Percentiles rank a stretch among this genome's conserved stretches.
Evolutionary conservation across 306 rosid species (phyloP).

Genomic region (Quercus aquifolioides): DNA sequence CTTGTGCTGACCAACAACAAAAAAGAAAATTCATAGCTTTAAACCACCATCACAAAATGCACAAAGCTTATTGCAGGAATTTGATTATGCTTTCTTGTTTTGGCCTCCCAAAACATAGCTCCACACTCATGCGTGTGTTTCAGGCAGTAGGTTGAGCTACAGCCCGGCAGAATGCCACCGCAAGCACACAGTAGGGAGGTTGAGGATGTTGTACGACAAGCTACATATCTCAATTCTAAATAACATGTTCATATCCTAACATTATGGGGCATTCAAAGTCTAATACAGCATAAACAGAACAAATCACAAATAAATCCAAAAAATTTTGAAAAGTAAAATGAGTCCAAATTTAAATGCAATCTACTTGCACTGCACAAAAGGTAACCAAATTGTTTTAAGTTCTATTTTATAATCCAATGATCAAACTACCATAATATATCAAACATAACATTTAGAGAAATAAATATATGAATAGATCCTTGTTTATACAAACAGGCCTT

Average conservation of each 20-base stretch:
- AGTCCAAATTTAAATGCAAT: no score
- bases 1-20: not conserved
- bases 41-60: not conserved
- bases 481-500: not conserved
- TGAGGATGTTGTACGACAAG: not conserved
- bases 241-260: no score
- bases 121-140: not conserved
- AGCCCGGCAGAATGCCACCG: not conserved
- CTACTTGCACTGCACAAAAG: no score
- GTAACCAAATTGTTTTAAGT: no score
- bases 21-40: not conserved
- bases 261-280: no score
- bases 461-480: not conserved
- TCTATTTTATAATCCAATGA: no score
- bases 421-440: not conserved
- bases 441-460: not conserved
- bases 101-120: no score
- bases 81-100: not conserved
- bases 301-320: no score
- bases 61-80: not conserved
- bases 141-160: not conserved
- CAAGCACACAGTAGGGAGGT: not conserved
- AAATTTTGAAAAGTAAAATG: no score
- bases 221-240: no score
- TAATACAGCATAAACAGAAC: no score